Evolutionary conservation across 1,284 basidiomycete species (phyloP).

Genomic region (Trichosporon sp.): DNA sequence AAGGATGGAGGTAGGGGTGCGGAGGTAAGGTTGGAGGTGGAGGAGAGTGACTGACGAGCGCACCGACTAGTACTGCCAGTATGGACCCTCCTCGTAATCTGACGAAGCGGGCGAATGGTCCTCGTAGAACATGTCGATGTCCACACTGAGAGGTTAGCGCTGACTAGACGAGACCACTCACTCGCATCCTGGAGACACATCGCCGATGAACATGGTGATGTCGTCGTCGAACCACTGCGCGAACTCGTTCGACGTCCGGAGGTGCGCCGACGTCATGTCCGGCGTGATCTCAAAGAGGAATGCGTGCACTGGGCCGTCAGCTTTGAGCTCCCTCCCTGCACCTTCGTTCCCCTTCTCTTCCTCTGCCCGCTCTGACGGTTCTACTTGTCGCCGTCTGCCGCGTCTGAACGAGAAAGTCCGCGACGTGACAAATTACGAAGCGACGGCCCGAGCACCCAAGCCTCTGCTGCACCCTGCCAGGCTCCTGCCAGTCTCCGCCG

Average conservation of each 20-base stretch:
- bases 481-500: too few relatives aligned
- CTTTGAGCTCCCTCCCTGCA: background rate
- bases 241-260: conserved; percentile 15
- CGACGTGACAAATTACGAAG: background rate
- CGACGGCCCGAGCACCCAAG: background rate
- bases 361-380: background rate
- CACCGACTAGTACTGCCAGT: conserved; percentile 5
- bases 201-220: conserved; percentile 11
- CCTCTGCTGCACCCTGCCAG: background rate
- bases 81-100: conserved; percentile 9
- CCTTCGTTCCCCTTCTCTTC: background rate
- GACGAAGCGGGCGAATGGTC: conserved; percentile 11
- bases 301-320: conserved; percentile 9
- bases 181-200: conserved; percentile 11
- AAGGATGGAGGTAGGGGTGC: background rate
- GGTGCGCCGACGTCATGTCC: conserved; percentile 8
- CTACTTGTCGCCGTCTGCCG: background rate
- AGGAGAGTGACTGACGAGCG: background rate
- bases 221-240: conserved; percentile 18
- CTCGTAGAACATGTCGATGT: conserved; percentile 17
- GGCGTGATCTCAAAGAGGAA: conserved; percentile 16
- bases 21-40: background rate
- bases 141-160: background rate
- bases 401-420: background rate
- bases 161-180: background rate